phyloP scores from a whole-genome alignment of 1,139 yeast genomes.

The Spathaspora sp. region DNA sequence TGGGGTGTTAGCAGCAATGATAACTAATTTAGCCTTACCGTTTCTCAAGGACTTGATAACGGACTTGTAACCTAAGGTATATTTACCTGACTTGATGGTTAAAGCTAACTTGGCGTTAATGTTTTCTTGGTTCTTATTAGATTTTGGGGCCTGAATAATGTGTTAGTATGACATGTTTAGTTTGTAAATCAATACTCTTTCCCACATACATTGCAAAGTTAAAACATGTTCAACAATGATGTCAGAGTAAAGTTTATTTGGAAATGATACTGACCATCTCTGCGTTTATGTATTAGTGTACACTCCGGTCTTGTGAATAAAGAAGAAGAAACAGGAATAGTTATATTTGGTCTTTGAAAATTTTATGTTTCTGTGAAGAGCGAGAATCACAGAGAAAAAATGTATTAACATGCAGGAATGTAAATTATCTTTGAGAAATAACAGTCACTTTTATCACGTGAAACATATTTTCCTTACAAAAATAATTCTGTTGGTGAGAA shows the following conservation, averaged over 20 bases:
- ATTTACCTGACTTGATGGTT: constrained; percentile 98
- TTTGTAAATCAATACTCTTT: background rate
- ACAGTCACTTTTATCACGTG: constrained; percentile 21
- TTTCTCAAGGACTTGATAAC: constrained; percentile 98
- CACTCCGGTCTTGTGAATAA: constrained; percentile 82
- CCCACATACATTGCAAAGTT: background rate
- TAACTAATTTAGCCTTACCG: constrained; percentile 98
- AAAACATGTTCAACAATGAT: background rate
- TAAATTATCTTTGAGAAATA: constrained; percentile 6
- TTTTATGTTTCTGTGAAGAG: background rate
- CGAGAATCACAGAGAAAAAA: background rate
- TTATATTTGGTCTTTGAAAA: constrained; percentile 6
- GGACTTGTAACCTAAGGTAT: constrained; percentile 99
- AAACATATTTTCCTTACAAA: background rate
- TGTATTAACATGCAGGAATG: background rate
- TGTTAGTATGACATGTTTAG: constrained; percentile 6
- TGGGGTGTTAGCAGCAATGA: constrained; percentile 99
- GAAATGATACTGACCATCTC: constrained; percentile 86
- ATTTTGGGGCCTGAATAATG: constrained; percentile 83
- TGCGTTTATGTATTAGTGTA: constrained; percentile 56
- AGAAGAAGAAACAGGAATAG: constrained; percentile 7
- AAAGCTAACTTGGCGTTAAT: constrained; percentile 98
- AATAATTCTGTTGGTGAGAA: background rate
- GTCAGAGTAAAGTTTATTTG: background rate
- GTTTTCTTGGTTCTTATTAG: constrained; percentile 79